Percentiles rank a stretch among this genome's conserved stretches.
Conservation (phyloP, 495 filamentous ascomycete species). For the Glarea lozoyensis region DNA sequence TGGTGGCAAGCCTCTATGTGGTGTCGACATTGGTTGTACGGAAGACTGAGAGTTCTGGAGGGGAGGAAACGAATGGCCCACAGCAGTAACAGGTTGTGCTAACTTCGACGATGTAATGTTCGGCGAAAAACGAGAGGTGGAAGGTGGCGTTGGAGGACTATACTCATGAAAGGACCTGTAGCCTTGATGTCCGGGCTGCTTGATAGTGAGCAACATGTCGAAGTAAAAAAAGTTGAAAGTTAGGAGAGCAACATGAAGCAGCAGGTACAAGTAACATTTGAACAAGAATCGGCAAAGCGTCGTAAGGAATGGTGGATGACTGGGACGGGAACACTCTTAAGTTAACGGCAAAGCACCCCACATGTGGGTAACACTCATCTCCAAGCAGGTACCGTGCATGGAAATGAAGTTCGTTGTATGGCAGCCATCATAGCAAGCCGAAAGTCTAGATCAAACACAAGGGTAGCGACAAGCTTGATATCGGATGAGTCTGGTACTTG, state of each 20-base stretch:
- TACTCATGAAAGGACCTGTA: conserved; percentile 62
- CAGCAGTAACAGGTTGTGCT: too few species aligned
- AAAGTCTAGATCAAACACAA: conserved; percentile 10
- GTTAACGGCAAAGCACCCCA: conserved; percentile 12
- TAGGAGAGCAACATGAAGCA: conserved; percentile 15
- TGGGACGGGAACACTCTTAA: conserved; percentile 13
- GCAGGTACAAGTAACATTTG: conserved; percentile 20
- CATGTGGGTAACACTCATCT: conserved; percentile 15
- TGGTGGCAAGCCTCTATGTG: conserved; percentile 67
- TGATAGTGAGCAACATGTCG: conserved; percentile 59
- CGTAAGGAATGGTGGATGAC: conserved; percentile 6
- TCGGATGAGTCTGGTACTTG: conserved; percentile 2
- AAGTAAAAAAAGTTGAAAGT: conserved; percentile 11
- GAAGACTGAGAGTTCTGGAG: conserved; percentile 11
- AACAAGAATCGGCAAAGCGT: conserved; percentile 5
- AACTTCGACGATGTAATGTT: conserved; percentile 41
- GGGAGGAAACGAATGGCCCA: conserved; percentile 30
- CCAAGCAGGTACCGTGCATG: conserved; percentile 19
- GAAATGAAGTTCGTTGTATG: conserved; percentile 11
- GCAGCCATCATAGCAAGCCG: too few species aligned
- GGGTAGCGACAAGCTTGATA: conserved; percentile 3
- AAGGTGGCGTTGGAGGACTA: conserved; percentile 50
- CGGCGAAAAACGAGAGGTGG: conserved; percentile 51
- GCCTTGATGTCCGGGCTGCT: conserved; percentile 56
- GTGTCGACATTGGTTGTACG: conserved; percentile 49